Evolutionary conservation across 495 filamentous ascomycete species (phyloP).

Genomic region (Hyphodiscus hymeniophilus): DNA sequence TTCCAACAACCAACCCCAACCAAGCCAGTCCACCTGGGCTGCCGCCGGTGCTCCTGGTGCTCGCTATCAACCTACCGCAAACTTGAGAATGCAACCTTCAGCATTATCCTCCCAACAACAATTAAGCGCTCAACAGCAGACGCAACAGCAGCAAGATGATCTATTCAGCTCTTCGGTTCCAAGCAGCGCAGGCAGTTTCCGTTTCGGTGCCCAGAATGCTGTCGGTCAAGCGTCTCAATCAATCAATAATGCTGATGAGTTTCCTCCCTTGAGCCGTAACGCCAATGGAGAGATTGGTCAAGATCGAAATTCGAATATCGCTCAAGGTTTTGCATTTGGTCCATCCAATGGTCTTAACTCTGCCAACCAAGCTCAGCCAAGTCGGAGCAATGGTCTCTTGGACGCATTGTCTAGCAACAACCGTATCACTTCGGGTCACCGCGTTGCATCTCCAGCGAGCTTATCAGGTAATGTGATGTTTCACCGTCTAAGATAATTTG

Average conservation of each 20-base stretch:
- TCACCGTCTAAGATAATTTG: background rate
- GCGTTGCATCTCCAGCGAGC: conserved; percentile 20
- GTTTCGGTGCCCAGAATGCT: conserved; percentile 42
- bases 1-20: conserved; percentile 58
- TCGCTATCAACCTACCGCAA: conserved; percentile 49
- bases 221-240: conserved; percentile 54
- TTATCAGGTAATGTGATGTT: conserved; percentile 11
- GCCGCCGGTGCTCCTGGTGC: conserved; percentile 33
- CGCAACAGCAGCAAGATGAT: conserved; percentile 50
- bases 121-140: conserved; percentile 41
- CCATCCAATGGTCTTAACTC: conserved; percentile 39
- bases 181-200: conserved; percentile 50
- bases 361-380: conserved; percentile 14
- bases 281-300: conserved; percentile 62
- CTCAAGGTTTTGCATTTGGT: conserved; percentile 58
- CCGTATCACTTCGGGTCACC: conserved; percentile 13
- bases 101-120: conserved; percentile 38
- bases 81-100: conserved; percentile 54
- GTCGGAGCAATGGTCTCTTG: conserved; percentile 44
- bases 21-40: conserved; percentile 56
- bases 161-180: conserved; percentile 45
- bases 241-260: conserved; percentile 64
- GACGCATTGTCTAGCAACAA: conserved; percentile 44
- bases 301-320: conserved; percentile 53
- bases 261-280: conserved; percentile 75